These are phyloP conservation scores for Luvunga scandens DNA, from an alignment of 345 rosid species.

Conservation along the genomic window DNA sequence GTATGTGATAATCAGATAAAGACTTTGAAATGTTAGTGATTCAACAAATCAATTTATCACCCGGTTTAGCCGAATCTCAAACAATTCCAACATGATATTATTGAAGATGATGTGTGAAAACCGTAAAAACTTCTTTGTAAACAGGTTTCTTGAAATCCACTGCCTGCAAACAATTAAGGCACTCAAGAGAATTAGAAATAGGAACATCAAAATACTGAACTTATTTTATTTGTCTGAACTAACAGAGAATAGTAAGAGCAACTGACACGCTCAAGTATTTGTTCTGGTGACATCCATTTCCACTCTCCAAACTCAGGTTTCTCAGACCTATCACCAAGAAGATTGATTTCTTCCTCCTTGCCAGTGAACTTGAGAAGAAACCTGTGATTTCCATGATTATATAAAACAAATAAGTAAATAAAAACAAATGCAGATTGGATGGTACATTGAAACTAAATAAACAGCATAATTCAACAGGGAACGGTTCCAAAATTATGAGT, in stretches of 20 bases:
- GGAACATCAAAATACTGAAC: neutral
- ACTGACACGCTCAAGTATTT: slow-evolving; percentile 62
- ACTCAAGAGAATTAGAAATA: neutral
- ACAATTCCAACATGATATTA: slow-evolving; percentile 5
- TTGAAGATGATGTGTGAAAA: slow-evolving; percentile 60
- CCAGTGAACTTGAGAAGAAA: slow-evolving; percentile 84
- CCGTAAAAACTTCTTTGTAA: slow-evolving; percentile 67
- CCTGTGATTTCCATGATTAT: slow-evolving; percentile 35
- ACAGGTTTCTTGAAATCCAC: slow-evolving; percentile 92
- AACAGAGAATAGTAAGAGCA: neutral
- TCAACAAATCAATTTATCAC: neutral
- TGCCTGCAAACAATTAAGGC: slow-evolving; percentile 46
- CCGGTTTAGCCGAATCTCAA: neutral
- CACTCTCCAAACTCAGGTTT: slow-evolving; percentile 90
- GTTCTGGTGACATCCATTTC: slow-evolving; percentile 77
- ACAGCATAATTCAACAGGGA: neutral
- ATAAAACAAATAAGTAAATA: neutral
- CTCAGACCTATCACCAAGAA: slow-evolving; percentile 83
- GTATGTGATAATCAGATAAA: neutral
- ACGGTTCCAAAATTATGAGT: neutral
- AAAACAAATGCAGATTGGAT: neutral
- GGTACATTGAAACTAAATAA: neutral
- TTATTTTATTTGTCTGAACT: neutral
- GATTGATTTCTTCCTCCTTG: slow-evolving; percentile 81
- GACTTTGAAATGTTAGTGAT: neutral